Evolutionary conservation across 495 filamentous ascomycete genomes (phyloP).

Genomic region (Pyronema omphalodes): DNA sequence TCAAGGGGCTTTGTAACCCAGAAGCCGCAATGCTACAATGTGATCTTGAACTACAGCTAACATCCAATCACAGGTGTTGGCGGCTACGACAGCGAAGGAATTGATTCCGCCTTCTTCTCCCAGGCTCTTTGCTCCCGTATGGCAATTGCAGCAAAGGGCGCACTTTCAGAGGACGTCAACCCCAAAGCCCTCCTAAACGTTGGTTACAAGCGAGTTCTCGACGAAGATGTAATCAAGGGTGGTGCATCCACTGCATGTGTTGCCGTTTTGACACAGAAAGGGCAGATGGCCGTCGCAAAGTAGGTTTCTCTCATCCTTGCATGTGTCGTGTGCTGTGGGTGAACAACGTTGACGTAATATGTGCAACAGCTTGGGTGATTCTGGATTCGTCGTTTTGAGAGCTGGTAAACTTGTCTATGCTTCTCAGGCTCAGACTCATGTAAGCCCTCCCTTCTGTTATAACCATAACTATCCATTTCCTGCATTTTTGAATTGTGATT

Average conservation of each 20-base stretch:
- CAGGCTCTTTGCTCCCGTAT: conserved; percentile 89
- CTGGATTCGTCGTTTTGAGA: conserved; percentile 76
- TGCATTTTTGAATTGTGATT: background rate
- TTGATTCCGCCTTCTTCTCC: conserved; percentile 89
- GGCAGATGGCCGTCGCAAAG: conserved; percentile 72
- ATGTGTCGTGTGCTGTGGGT: too few relatives aligned
- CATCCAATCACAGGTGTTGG: conserved; percentile 45
- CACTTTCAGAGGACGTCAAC: conserved; percentile 31
- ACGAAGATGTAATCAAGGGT: conserved; percentile 50
- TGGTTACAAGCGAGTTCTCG: conserved; percentile 64
- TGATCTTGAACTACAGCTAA: background rate
- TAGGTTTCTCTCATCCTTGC: conserved; percentile 19
- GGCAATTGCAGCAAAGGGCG: conserved; percentile 46
- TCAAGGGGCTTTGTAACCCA: too few relatives aligned
- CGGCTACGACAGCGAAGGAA: conserved; percentile 75
- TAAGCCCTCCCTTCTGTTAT: background rate
- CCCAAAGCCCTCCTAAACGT: conserved; percentile 57
- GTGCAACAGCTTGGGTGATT: conserved; percentile 59
- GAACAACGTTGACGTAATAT: background rate
- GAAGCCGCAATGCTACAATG: too few relatives aligned
- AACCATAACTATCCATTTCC: background rate
- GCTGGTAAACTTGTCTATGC: conserved; percentile 64
- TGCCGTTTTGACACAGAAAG: conserved; percentile 48
- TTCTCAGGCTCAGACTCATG: conserved; percentile 73
- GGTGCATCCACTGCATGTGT: conserved; percentile 86